Evolutionary conservation across 2,329 filamentous ascomycete species (phyloP).

Genomic region (Orbilia oligospora): DNA sequence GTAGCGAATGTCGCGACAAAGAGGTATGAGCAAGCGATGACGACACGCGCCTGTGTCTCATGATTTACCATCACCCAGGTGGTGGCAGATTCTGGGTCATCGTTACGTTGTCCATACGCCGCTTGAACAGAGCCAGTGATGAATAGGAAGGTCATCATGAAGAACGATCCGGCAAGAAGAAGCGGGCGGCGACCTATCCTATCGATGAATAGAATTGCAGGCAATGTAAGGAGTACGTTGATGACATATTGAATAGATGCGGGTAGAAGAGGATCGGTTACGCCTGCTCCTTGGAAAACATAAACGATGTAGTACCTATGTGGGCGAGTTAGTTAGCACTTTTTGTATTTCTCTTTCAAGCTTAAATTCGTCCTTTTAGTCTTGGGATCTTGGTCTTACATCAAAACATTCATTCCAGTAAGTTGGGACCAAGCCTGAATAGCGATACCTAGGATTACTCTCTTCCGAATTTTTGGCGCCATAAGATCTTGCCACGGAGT

Average conservation of each 20-base stretch:
- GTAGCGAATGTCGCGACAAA: slow-evolving; percentile 79
- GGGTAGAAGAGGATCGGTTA: slow-evolving; percentile 73
- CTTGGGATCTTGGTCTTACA: not conserved
- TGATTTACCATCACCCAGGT: slow-evolving; percentile 74
- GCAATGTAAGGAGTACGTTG: slow-evolving; percentile 74
- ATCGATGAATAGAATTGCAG: slow-evolving; percentile 75
- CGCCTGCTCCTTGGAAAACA: slow-evolving; percentile 74
- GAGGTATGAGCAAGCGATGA: slow-evolving; percentile 80
- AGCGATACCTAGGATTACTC: slow-evolving; percentile 73
- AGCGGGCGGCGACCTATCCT: slow-evolving; percentile 73
- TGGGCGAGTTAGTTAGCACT: slow-evolving; percentile 64
- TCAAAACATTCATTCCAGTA: slow-evolving; percentile 75
- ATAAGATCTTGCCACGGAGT: slow-evolving; percentile 71
- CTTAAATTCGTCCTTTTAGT: not conserved
- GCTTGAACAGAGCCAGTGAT: slow-evolving; percentile 76
- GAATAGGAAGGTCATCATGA: slow-evolving; percentile 76
- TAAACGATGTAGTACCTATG: slow-evolving; percentile 72
- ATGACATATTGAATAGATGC: slow-evolving; percentile 77
- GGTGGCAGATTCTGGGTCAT: slow-evolving; percentile 69
- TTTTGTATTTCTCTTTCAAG: not conserved
- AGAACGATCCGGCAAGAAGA: slow-evolving; percentile 72
- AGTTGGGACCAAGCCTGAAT: slow-evolving; percentile 75
- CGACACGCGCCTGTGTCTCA: slow-evolving; percentile 73
- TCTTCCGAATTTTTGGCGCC: slow-evolving; percentile 72
- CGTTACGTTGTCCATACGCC: slow-evolving; percentile 72